Percentiles rank a stretch among this genome's conserved stretches.
These are phyloP conservation scores for Lactarius pseudohatsudake DNA, from an alignment of 768 basidiomycete genomes.

Conservation along the genomic window DNA sequence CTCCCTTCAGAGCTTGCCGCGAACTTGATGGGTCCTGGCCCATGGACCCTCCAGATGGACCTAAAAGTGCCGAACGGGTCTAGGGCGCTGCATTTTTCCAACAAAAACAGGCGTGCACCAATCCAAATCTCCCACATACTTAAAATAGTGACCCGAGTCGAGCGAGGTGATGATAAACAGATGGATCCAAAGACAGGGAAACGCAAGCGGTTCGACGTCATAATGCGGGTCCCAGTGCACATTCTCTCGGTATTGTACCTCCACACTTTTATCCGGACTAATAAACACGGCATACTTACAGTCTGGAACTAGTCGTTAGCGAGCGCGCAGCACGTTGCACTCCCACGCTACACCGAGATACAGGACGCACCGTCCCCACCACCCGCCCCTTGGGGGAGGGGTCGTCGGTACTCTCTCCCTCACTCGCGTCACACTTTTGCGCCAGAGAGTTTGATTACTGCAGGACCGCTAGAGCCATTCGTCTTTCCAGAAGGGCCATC, in stretches of 20 bases:
- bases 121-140: slow-evolving; percentile 74
- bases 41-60: slow-evolving; percentile 71
- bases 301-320: slow-evolving; percentile 15
- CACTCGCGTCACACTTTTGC: background rate
- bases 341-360: slow-evolving; percentile 20
- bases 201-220: slow-evolving; percentile 83
- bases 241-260: slow-evolving; percentile 72
- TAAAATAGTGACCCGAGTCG: slow-evolving; percentile 80
- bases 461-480: background rate
- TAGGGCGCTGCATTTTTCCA: slow-evolving; percentile 65
- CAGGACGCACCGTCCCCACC: background rate
- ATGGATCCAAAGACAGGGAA: slow-evolving; percentile 66
- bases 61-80: slow-evolving; percentile 68
- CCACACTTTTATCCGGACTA: background rate
- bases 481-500: slow-evolving; percentile 5
- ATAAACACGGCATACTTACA: background rate
- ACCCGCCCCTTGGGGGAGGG: background rate
- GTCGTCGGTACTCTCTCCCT: background rate
- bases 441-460: background rate
- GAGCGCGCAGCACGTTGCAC: slow-evolving; percentile 12
- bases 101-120: slow-evolving; percentile 74
- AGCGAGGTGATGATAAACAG: slow-evolving; percentile 69
- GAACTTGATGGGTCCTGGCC: slow-evolving; percentile 16
- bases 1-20: slow-evolving; percentile 41
- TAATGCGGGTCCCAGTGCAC: slow-evolving; percentile 80